Conservation (phyloP, 169 alveolate species). For the Theileria sp. region DNA sequence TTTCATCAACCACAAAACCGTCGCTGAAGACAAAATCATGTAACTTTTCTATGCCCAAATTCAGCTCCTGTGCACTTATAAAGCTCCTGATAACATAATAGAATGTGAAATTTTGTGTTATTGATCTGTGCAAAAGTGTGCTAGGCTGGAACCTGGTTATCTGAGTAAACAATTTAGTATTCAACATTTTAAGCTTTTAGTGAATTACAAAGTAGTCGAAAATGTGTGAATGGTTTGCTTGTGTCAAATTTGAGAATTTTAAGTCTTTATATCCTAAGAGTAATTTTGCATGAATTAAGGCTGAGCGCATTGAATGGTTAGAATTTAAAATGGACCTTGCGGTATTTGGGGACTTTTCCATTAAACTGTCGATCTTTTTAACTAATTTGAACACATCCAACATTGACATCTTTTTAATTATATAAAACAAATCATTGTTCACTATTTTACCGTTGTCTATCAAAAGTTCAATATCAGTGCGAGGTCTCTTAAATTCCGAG, state of each 20-base stretch:
- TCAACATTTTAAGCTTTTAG: not conserved
- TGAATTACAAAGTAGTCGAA: constrained; percentile 24
- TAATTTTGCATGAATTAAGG: constrained; percentile 53
- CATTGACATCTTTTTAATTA: constrained; percentile 50
- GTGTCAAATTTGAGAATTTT: not conserved
- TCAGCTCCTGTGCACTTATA: not conserved
- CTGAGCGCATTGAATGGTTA: constrained; percentile 22
- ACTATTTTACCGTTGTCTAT: constrained; percentile 38
- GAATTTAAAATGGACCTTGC: constrained; percentile 35
- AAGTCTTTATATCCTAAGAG: constrained; percentile 30
- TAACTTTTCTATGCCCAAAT: not conserved
- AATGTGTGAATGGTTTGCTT: constrained; percentile 1
- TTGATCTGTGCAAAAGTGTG: not conserved
- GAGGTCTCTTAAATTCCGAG: constrained; percentile 7
- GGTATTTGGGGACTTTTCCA: constrained; percentile 38
- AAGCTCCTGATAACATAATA: not conserved
- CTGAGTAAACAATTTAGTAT: not conserved
- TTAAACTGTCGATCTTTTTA: constrained; percentile 27
- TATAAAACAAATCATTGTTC: constrained; percentile 23
- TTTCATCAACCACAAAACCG: constrained; percentile 35
- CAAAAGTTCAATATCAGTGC: constrained; percentile 6
- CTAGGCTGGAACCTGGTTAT: constrained; percentile 2
- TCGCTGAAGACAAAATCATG: not conserved
- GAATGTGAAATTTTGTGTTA: not conserved
- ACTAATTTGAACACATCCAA: constrained; percentile 43